A percentile compares a stretch with the other conserved stretches of the same genome.
Evolutionary conservation across 1,284 basidiomycete species (phyloP).

Genomic region (Singerocomus rubriflavus): DNA sequence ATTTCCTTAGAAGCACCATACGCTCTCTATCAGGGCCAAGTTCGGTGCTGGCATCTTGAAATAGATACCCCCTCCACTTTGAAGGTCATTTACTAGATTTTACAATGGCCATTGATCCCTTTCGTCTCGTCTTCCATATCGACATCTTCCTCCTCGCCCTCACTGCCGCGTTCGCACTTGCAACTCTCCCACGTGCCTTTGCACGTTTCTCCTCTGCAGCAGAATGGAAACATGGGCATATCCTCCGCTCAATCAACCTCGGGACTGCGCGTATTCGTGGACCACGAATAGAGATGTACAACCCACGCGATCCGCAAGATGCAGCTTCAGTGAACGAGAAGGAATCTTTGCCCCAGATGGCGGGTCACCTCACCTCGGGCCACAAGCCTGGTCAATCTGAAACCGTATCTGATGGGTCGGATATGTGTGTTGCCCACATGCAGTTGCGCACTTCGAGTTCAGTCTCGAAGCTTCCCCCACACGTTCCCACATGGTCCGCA

Average conservation of each 20-base stretch:
- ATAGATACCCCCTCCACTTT: background rate
- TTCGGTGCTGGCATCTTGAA: background rate
- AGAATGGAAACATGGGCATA: conserved; percentile 50
- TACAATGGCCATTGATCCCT: conserved; percentile 16
- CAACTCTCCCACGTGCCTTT: conserved; percentile 46
- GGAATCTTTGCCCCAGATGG: conserved; percentile 3
- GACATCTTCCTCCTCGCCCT: conserved; percentile 45
- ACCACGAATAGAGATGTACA: background rate
- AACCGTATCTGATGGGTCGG: conserved; percentile 27
- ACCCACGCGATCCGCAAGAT: conserved; percentile 1
- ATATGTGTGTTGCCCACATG: conserved; percentile 28
- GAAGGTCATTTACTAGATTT: background rate
- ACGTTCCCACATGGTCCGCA: conserved; percentile 41
- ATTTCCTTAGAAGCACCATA: conserved; percentile 14
- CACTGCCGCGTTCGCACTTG: conserved; percentile 38
- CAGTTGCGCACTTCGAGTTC: conserved; percentile 17
- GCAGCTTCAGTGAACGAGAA: conserved; percentile 11
- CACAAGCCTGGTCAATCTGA: conserved; percentile 21
- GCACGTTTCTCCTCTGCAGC: conserved; percentile 44
- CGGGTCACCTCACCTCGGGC: conserved; percentile 19
- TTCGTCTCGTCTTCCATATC: conserved; percentile 39
- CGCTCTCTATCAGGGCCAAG: background rate
- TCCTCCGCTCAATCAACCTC: conserved; percentile 37
- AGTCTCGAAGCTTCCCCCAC: conserved; percentile 38
- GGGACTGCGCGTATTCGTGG: conserved; percentile 15